Base-by-base conservation (phyloP, 768 basidiomycete genomes). In the Hypholoma sublateritium region DNA sequence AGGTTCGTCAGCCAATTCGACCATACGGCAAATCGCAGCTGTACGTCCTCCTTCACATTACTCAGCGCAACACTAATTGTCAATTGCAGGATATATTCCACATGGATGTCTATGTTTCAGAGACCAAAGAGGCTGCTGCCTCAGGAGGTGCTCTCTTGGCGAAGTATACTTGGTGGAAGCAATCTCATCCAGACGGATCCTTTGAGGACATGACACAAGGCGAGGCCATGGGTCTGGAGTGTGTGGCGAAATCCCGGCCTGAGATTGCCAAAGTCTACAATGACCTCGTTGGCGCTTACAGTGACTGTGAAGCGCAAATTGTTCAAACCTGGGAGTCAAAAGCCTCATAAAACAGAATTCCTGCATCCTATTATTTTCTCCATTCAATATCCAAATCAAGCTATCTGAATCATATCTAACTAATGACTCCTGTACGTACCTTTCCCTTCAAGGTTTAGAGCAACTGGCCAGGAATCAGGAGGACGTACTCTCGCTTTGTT, bases 81-180 rank as follows among this genome's bases (percentile, higher is more conserved):
- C 47, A 24, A 17, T 21, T 35, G 16, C 50, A 79, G 78, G 88
- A 93, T 67, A 76, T 93, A n/a, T 87, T 95, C 59, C 79, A 78
- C 44, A 86, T 91, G 76, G 82, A 85, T 43, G 86, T 89, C 12
- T 92, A 85, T 67, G 79, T 87, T 32, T 85, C 86, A 16, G 69
- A 71, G 9, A 85, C 84, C 0, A 84, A 85, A 66, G 87, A 89
- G 69, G 88, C 85, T 22, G 88, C 87, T 8, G 86, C 80, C 7
- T 82, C 84, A 68, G 89, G 89, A 39, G 89, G 88, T 34, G 88
- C 86, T 5, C 69, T 88, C 25, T 74, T 91, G 52, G 89, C 88
- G 5, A 85, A 83, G 65, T 91, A 80, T 66, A 81, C 85, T 2
- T 88, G 84, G 84, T 89, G 87, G 86, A 79, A 75, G 43, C 67